Conservation (phyloP, 257 asterid species). For the Mentha longifolia region DNA sequence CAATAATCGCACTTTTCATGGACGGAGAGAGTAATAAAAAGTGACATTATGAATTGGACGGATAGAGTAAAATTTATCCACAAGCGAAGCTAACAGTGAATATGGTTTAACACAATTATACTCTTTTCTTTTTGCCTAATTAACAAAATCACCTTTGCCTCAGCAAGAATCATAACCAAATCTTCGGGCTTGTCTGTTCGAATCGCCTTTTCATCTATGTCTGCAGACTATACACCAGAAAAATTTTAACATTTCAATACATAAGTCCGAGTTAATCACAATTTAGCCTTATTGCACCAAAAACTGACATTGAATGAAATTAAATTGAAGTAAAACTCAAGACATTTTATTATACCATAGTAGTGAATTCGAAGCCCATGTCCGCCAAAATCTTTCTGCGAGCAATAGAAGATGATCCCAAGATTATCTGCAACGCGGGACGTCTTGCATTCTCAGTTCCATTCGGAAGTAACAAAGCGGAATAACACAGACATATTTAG, state of each 20-base stretch:
- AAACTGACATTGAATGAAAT: background rate
- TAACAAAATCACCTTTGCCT: conserved; percentile 63
- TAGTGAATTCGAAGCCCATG: conserved; percentile 74
- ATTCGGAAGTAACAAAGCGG: no score
- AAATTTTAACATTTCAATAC: conserved; percentile 2
- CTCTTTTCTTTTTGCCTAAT: background rate
- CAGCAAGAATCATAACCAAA: conserved; percentile 88
- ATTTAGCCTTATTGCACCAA: background rate
- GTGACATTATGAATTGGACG: no score
- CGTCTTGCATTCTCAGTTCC: background rate
- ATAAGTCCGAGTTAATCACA: background rate
- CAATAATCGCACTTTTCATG: no score
- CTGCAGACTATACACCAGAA: conserved; percentile 62
- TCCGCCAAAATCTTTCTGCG: conserved; percentile 69
- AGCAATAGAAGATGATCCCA: conserved; percentile 90
- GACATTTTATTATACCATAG: conserved; percentile 47
- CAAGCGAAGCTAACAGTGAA: background rate
- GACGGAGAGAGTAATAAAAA: no score
- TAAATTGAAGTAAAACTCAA: background rate
- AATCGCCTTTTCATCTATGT: conserved; percentile 91
- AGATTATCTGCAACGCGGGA: conserved; percentile 56
- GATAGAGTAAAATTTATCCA: background rate
- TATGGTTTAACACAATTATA: background rate
- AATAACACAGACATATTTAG: background rate
- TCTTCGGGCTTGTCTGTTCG: conserved; percentile 89